Base-by-base conservation (phyloP, 208 protist species). In the Acanthamoeba triangularis region DNA sequence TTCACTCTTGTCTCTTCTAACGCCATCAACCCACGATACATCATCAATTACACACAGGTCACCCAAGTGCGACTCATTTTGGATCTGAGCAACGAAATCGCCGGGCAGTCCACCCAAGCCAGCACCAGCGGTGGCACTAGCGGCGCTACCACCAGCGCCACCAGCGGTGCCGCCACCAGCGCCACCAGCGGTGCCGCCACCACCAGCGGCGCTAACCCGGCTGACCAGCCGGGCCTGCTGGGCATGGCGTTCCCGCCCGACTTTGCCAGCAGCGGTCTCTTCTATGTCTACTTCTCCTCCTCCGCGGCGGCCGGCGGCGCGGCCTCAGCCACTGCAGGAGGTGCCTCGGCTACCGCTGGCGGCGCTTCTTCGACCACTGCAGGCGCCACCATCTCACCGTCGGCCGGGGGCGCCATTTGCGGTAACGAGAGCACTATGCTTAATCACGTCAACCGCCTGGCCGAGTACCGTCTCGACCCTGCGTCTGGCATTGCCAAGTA, bases 391-490 rank as follows among this genome's bases (percentile, higher is more conserved):
- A 78, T n/a, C 3, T 3, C 69, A 44, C 11, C 69, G 30, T n/a
- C 37, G 37, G 8, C 69, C 2, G 65, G 23, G 6, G 65, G 23
- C 8, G 65, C 13, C n/a, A 44, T n/a, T 0, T 85, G 76, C 20
- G 76, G 11, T 14, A 30, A 85, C 76, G 28, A 56, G 47, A 56
- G 28, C 28, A 35, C 41, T 30, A 49, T 56, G 47, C 35, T 56
- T 23, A 33, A 85, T 37, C 76, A 85, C 41, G 76, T 85, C 44
- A 85, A 85, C 47, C 76, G 76, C 76, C 47, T 85, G 76, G 76
- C 76, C 41, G 76, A 85, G 41, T 85, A 85, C 76, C 10, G 76
- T 10, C 44, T 85, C 28, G 28, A 85, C 76, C 14, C 14, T 6
- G 1, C 41, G 5, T 47, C 76, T 1, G 76, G 76, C 76, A 85